phyloP scores from a whole-genome alignment of 2,329 filamentous ascomycete species.

The Aspergillus neoniger region DNA sequence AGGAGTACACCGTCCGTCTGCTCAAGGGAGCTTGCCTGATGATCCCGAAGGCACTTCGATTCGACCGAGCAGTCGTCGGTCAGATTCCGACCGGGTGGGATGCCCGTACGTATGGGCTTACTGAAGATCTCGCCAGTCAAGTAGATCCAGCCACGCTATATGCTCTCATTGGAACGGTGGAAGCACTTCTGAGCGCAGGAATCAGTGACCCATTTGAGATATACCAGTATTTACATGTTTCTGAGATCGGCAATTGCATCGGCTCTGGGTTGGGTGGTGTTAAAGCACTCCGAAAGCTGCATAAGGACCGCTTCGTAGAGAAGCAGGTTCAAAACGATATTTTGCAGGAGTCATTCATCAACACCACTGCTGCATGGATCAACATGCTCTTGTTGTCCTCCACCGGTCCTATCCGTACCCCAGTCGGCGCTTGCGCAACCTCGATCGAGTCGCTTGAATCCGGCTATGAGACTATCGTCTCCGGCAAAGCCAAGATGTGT shows the following conservation, averaged over 20 bases:
- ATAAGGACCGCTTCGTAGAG: slow-evolving; percentile 91
- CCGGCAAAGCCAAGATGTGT: slow-evolving; percentile 92
- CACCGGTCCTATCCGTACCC: slow-evolving; percentile 93
- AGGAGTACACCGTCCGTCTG: slow-evolving; percentile 68
- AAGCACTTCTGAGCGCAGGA: slow-evolving; percentile 82
- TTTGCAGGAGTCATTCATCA: slow-evolving; percentile 97
- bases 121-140: slow-evolving; percentile 92
- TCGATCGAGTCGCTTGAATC: slow-evolving; percentile 94
- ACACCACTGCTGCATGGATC: slow-evolving; percentile 97
- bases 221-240: slow-evolving; percentile 96
- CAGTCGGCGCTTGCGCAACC: slow-evolving; percentile 91
- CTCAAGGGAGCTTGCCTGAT: slow-evolving; percentile 85
- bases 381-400: slow-evolving; percentile 97
- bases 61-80: slow-evolving; percentile 65
- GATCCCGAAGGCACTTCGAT: slow-evolving; percentile 4
- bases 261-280: slow-evolving; percentile 95
- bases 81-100: slow-evolving; percentile 95
- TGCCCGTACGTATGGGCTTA: slow-evolving; percentile 87
- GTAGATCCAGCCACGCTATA: slow-evolving; percentile 93
- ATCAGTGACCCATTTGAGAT: slow-evolving; percentile 98
- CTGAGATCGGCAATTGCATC: slow-evolving; percentile 92
- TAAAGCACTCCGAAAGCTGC: slow-evolving; percentile 85
- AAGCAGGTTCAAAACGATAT: slow-evolving; percentile 96
- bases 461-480: slow-evolving; percentile 92
- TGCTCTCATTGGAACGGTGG: slow-evolving; percentile 87